Evolutionary conservation across 1,284 basidiomycete genomes (phyloP).

Genomic region (Pulchroboletus neoregius): DNA sequence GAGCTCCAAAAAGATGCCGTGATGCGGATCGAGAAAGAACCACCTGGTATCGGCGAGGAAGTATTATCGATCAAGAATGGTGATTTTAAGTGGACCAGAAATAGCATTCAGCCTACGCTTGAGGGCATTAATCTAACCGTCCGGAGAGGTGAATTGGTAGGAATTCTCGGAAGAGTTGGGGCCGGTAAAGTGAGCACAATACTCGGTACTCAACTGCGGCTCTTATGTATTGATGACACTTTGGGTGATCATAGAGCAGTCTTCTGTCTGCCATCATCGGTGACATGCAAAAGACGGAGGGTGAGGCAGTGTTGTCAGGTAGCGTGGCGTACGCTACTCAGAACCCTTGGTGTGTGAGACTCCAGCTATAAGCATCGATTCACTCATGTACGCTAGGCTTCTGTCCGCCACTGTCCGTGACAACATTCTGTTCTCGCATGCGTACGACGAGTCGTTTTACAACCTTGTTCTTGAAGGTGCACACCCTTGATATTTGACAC

Average conservation of each 20-base stretch:
- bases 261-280: conserved; percentile 78
- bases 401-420: too few species aligned
- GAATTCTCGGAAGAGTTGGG: conserved; percentile 88
- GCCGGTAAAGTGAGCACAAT: conserved; percentile 76
- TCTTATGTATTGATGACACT: too few species aligned
- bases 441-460: conserved; percentile 79
- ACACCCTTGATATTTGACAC: not conserved
- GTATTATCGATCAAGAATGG: conserved; percentile 68
- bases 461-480: conserved; percentile 72
- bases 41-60: conserved; percentile 58
- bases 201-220: too few species aligned
- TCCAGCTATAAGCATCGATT: not conserved
- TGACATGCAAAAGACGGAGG: conserved; percentile 80
- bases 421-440: conserved; percentile 89
- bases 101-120: conserved; percentile 57
- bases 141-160: conserved; percentile 84
- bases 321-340: conserved; percentile 88
- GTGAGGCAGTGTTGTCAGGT: conserved; percentile 69
- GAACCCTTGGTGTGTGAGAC: conserved; percentile 66
- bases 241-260: conserved; percentile 47
- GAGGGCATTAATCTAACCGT: conserved; percentile 76
- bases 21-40: conserved; percentile 42
- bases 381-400: conserved; percentile 50
- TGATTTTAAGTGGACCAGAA: conserved; percentile 76
- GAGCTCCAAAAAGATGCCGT: conserved; percentile 81